Evolutionary conservation across 2,329 filamentous ascomycete species (phyloP), one percentile per base, ranked within the genome.

Genomic region (Chaetomiaceae sp.): DNA sequence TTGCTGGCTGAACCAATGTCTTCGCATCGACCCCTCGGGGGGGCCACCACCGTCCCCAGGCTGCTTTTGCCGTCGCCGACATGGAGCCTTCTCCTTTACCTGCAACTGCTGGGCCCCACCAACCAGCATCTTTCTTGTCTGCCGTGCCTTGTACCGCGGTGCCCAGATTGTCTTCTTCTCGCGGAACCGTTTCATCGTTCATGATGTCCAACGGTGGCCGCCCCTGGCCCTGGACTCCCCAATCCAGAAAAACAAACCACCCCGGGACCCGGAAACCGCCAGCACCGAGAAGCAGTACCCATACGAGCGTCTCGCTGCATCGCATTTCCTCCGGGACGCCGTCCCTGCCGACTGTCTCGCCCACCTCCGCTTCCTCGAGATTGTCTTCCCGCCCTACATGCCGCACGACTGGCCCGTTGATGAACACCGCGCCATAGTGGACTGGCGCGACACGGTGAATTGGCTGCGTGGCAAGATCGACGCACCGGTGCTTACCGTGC

Each of bases 121-220:
- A 13, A 39, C 39, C 13, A 14, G 10, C 40, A 8, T 50, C 17
- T 50, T 50, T 33, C 41, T 50, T 8, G 12, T 50, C 40, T 39
- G 40, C 23, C 47, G 40, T 23, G 25, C 14, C 33, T 19, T 44
- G 16, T 33, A 13, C 38, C 21, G 31, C 10, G 47, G 44, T 19
- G 47, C 47, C 21, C 50, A 52, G 44, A 34, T 48, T 17, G 38
- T 52, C 39, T 52, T 52, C 50, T 52, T 48, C 40, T 52, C 50
- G 23, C 17, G 39, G 3, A 40, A 40, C 37, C 37, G 37, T 14
- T 40, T 40, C 13, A 23, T 40, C 20, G 10, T 40, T 4, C 19
- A 23, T 8, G 37, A 40, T 10, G 23, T 40, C 20, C 19, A 25
- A n/a, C n/a, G n/a, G 10, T 14, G 10, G 23, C 16, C 12, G 41